A percentile compares a stretch with the other conserved stretches of the same genome.
Conservation (phyloP, 2,329 filamentous ascomycete species). For the Verticillium klebahnii region DNA sequence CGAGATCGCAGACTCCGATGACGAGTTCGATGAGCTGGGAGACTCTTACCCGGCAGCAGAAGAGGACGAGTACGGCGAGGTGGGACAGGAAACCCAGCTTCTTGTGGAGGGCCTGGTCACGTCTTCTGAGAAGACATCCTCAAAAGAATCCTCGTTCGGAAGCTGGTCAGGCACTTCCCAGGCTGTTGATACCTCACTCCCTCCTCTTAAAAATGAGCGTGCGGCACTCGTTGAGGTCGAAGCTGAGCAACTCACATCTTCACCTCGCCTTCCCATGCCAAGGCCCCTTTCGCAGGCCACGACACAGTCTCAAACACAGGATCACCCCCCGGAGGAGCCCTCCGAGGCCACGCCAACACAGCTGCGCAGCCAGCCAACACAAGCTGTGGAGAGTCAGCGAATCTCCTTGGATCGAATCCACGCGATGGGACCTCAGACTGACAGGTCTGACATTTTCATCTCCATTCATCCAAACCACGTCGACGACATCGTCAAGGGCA, state of each 20-base stretch:
- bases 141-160: not conserved
- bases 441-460: conserved; percentile 50
- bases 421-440: conserved; percentile 40
- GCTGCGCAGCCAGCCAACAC: conserved; percentile 27
- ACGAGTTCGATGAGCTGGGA: conserved; percentile 22
- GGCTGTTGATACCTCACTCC: not conserved
- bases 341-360: conserved; percentile 9
- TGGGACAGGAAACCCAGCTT: conserved; percentile 12
- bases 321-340: not conserved
- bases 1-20: conserved; percentile 50
- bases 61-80: conserved; percentile 5
- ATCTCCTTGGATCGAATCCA: conserved; percentile 45
- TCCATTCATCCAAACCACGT: conserved; percentile 43
- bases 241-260: not conserved
- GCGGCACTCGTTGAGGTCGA: not conserved
- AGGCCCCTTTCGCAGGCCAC: not conserved
- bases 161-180: not conserved
- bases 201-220: not conserved
- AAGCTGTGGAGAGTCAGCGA: conserved; percentile 43
- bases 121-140: conserved; percentile 8
- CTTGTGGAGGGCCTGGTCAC: conserved; percentile 10
- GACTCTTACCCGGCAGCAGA: not conserved
- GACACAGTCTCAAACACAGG: not conserved
- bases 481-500: conserved; percentile 42
- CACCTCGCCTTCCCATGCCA: not conserved